A percentile compares a stretch with the other conserved stretches of the same genome.
Conservation (phyloP, 106 monocot species). For the Vanilla planifolia region DNA sequence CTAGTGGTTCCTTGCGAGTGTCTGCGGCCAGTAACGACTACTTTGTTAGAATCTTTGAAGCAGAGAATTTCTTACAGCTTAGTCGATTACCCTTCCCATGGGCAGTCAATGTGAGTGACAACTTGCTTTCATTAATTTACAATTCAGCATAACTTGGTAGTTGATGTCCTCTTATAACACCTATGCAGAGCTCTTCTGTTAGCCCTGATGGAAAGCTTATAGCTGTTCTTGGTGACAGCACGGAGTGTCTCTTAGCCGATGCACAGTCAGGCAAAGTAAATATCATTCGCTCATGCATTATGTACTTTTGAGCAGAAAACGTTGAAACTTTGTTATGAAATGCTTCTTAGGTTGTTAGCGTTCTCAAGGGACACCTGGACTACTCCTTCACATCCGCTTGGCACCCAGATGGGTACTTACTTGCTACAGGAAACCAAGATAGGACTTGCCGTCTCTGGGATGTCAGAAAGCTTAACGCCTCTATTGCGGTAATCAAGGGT, state of each 20-base stretch:
- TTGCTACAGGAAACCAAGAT: constrained; percentile 88
- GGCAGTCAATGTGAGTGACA: constrained; percentile 76
- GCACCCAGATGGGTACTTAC: constrained; percentile 61
- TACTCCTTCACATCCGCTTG: constrained; percentile 84
- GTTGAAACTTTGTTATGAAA: too few species aligned
- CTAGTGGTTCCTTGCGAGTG: constrained; percentile 52
- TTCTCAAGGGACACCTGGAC: constrained; percentile 49
- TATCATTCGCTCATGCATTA: too few species aligned
- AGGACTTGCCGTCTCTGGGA: constrained; percentile 87
- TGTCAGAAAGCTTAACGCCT: constrained; percentile 48
- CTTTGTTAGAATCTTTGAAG: constrained; percentile 63
- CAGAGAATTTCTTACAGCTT: constrained; percentile 39
- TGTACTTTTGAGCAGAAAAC: too few species aligned
- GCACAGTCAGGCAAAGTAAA: constrained; percentile 67
- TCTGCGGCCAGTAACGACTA: constrained; percentile 76
- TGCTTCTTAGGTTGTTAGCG: constrained; percentile 35
- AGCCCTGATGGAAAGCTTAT: constrained; percentile 71
- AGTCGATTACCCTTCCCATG: constrained; percentile 51
- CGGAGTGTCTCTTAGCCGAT: constrained; percentile 57
- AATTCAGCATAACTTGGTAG: neutral
- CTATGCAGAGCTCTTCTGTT: constrained; percentile 41
- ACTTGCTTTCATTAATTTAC: too few species aligned
- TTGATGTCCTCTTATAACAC: neutral
- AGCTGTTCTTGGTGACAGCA: constrained; percentile 70
- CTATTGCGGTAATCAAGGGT: constrained; percentile 59